phyloP scores from a whole-genome alignment of 2,329 filamentous ascomycete genomes.

The Epichloe baconii region DNA sequence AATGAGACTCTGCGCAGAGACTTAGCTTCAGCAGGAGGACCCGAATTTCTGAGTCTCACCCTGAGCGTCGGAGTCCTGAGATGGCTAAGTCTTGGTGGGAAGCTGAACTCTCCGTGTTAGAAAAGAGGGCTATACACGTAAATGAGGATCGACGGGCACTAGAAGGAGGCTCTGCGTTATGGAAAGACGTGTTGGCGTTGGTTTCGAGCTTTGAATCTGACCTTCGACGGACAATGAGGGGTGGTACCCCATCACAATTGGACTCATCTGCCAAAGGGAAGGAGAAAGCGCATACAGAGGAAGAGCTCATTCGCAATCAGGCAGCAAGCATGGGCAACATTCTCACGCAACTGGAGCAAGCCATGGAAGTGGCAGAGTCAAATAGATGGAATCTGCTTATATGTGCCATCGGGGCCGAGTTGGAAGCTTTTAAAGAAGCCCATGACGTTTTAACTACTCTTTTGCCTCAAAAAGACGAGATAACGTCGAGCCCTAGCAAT shows the following conservation, averaged over 20 bases:
- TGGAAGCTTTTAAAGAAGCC: constrained; percentile 52
- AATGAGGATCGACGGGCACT: constrained; percentile 51
- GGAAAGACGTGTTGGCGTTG: constrained; percentile 47
- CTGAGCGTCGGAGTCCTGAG: constrained; percentile 51
- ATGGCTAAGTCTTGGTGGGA: constrained; percentile 64
- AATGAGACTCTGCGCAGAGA: constrained; percentile 7
- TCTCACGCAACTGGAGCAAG: constrained; percentile 40
- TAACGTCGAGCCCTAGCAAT: background rate
- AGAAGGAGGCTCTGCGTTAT: constrained; percentile 52
- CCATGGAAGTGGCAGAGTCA: constrained; percentile 41
- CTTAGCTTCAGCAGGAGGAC: constrained; percentile 23
- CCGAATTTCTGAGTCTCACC: constrained; percentile 46
- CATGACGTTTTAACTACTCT: constrained; percentile 34
- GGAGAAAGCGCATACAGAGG: constrained; percentile 17
- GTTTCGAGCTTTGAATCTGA: constrained; percentile 52
- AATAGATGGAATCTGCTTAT: constrained; percentile 63
- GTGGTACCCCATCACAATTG: constrained; percentile 8
- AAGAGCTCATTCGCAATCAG: constrained; percentile 30
- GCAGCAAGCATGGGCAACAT: constrained; percentile 43
- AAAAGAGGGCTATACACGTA: constrained; percentile 40
- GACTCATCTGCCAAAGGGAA: constrained; percentile 15
- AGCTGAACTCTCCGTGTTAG: constrained; percentile 43
- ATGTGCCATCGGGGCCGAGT: constrained; percentile 61
- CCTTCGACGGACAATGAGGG: constrained; percentile 42
- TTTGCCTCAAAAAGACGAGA: background rate